Evolutionary conservation across 2,329 filamentous ascomycete species (phyloP), one percentile per base, ranked within the genome.

Genomic region (Pseudocercospora fijiensis): DNA sequence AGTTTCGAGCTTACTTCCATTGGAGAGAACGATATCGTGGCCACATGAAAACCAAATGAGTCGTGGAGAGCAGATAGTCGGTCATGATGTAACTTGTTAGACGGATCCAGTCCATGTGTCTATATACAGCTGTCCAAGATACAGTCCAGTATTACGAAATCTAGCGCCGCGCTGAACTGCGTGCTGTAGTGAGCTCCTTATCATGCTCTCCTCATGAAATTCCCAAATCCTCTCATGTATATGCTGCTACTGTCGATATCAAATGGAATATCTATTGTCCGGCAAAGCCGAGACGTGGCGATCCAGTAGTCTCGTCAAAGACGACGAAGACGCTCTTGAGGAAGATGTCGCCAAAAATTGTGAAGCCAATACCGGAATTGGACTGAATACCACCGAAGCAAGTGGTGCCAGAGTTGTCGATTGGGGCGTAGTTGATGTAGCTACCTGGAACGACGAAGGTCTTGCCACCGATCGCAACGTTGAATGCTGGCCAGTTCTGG

Each of bases 321-420:
- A 91, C 86, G 28, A 89, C 86, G 73, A 90, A 92, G 67, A 90
- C 81, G 61, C 85, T 85, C 85, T 95, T 95, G 69, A 95, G 83
- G 79, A 92, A 76, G 62, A 76, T 70, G 65, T 93, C 90, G 9
- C 91, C 91, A 61, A 93, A 85, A 72, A 96, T 91, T 61, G 83
- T 86, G 67, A 88, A 82, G 5, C 82, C 82, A 53, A 88, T 76
- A n/a, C 82, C 84, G 1, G 76, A 72, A 70, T 84, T 81, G 67
- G 78, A 82, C 81, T 95, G 91, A 67, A 96, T 84, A 56, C 90
- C 91, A 61, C 91, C 91, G 75, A 86, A 93, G 82, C 91, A 95
- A 61, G 71, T 76, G 33, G 70, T 70, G 65, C 74, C 74, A n/a
- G 76, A 77, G 8, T 72, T 65, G 9, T 72, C 68, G 57, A 79